These are phyloP conservation scores for Papiliotrema laurentii DNA, from an alignment of 1,284 basidiomycete genomes.

Conservation along the genomic window DNA sequence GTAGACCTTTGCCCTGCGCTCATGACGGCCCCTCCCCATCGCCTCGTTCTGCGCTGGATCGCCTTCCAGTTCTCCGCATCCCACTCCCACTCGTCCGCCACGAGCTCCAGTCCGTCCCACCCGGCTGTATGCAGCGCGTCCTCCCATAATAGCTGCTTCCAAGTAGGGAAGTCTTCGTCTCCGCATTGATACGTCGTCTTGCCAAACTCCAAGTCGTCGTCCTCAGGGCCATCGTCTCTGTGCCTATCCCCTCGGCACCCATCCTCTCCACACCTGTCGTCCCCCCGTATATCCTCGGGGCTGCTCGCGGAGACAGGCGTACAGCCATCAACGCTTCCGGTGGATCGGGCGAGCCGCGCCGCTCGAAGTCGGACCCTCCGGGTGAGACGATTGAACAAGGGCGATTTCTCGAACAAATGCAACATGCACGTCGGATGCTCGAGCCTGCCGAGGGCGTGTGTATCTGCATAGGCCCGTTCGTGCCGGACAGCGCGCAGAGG, in stretches of 20 bases:
- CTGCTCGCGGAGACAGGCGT: too few relatives aligned
- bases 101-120: conserved; percentile 6
- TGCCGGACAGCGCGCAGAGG: not conserved
- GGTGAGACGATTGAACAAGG: not conserved
- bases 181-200: not conserved
- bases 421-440: not conserved
- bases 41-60: not conserved
- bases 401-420: not conserved
- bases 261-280: too few relatives aligned
- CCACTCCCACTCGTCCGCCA: conserved; percentile 3
- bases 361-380: not conserved
- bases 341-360: not conserved
- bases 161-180: not conserved
- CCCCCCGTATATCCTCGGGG: too few relatives aligned
- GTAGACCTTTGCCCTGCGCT: not conserved
- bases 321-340: too few relatives aligned
- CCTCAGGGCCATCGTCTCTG: not conserved
- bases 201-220: not conserved
- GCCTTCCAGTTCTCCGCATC: not conserved
- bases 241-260: not conserved
- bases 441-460: not conserved
- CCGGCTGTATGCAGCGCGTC: conserved; percentile 6
- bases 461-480: not conserved
- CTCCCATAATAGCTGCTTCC: conserved; percentile 11
- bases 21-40: not conserved